Base-by-base conservation (phyloP, 1,284 basidiomycete genomes). In the Marasmius sp. region DNA sequence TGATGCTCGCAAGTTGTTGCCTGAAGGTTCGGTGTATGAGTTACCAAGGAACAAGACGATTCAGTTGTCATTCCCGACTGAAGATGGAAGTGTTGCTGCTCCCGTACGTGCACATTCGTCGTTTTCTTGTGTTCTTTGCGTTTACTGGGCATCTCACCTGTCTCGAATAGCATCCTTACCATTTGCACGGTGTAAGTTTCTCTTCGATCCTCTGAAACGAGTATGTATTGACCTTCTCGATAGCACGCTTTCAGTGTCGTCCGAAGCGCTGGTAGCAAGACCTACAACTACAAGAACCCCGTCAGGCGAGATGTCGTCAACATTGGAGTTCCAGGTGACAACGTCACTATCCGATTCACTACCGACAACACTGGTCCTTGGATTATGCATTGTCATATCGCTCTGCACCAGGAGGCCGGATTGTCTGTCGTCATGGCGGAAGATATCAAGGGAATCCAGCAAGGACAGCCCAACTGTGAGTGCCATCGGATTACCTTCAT, bases 21-120 rank as follows among this genome's bases (percentile, higher is more conserved):
- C 83, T 1, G 57, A 61, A 2, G 81, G 78, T 9, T 77, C 74
- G 27, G 74, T 85, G 3, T 82, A 80, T 61, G 69, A 71, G 20
- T 67, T 86, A n/a, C 79, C 79, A 1, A 69, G 65, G 9, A 80
- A 83, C 62, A 79, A 79, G 57, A 75, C 75, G 14, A 75, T 85
- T 20, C 83, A 85, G 63, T 63, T 85, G 14, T 69, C 71, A 2
- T 71, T 82, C 37, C 75, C 76, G 36, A 77, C 74, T 45, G 72
- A 71, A 16, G 63, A 68, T 2, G 64, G 69, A 39, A 71, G 70
- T 41, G 70, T 72, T 34, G 71, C 37, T n/a, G 74, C 27, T 27
- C 27, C 27, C 5, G 27, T 27, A 27, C 27, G 27, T 27, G 27
- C 27, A 27, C 5, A 27, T 27, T 27, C 27, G 27, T 27, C 27